A percentile compares a stretch with the other conserved stretches of the same genome.
Conservation (phyloP, 2,329 filamentous ascomycete species). For the Fusarium pseudocircinatum region DNA sequence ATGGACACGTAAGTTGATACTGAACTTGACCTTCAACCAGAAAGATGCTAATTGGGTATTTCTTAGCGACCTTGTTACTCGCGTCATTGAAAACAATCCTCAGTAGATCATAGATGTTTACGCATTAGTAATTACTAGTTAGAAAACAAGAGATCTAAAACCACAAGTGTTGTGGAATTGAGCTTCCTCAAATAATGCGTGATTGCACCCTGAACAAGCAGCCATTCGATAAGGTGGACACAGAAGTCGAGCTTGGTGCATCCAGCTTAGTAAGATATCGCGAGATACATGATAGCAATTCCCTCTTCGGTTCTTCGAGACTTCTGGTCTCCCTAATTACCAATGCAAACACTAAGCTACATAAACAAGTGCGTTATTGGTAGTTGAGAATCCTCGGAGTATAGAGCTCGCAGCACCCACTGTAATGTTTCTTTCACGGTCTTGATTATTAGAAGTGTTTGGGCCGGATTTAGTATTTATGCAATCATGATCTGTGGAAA, state of each 20-base stretch:
- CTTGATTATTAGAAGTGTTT: background rate
- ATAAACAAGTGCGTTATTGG: no score
- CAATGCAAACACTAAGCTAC: no score
- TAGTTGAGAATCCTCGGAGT: no score
- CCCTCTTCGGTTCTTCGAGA: background rate
- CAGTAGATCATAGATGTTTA: background rate
- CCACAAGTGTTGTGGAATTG: no score
- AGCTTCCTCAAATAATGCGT: no score
- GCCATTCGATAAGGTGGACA: no score
- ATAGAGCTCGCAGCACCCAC: accelerated
- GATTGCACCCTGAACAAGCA: no score
- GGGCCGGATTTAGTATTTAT: accelerated
- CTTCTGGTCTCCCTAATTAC: no score
- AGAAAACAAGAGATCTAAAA: background rate
- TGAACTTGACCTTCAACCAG: background rate
- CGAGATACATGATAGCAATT: no score
- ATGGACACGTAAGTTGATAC: background rate
- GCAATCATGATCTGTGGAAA: background rate
- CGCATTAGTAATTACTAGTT: accelerated
- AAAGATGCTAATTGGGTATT: background rate
- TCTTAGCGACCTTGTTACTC: background rate
- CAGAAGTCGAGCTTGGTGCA: no score
- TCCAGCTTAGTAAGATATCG: no score
- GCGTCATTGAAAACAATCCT: background rate
- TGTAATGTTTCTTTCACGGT: background rate